Evolutionary conservation across 805 yeast species (phyloP).

Genomic region (Ogataea polymorpha): DNA sequence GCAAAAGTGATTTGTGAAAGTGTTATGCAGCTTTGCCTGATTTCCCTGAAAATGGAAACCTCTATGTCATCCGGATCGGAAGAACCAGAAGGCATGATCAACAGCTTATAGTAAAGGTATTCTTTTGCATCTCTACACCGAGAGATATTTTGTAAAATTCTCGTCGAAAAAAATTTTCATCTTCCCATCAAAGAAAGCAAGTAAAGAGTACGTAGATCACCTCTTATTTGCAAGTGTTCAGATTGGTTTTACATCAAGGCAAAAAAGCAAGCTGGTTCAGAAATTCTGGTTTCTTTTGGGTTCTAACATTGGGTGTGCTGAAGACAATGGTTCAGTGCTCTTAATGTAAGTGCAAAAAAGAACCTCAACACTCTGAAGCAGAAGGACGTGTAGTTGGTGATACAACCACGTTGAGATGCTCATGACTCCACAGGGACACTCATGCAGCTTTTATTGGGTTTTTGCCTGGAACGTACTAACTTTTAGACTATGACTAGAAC

Average conservation of each 20-base stretch:
- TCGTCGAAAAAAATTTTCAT: not conserved
- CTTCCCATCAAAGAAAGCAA: constrained; percentile 1
- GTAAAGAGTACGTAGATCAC: constrained; percentile 6
- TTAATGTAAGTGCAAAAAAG: constrained; percentile 10
- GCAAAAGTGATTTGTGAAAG: constrained; percentile 44
- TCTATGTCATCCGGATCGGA: constrained; percentile 8
- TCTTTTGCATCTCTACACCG: constrained; percentile 1
- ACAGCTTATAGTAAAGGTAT: not conserved
- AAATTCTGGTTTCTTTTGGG: constrained; percentile 28
- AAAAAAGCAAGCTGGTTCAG: constrained; percentile 32
- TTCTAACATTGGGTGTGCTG: constrained; percentile 12
- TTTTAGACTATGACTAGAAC: constrained; percentile 83
- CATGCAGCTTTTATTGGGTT: constrained; percentile 41
- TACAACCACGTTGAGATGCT: constrained; percentile 28
- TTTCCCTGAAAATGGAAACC: constrained; percentile 17
- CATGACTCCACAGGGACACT: constrained; percentile 50
- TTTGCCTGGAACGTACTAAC: constrained; percentile 32
- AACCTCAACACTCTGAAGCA: constrained; percentile 20
- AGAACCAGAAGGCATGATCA: constrained; percentile 1
- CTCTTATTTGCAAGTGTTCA: constrained; percentile 10
- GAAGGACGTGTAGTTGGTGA: constrained; percentile 5
- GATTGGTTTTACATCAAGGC: constrained; percentile 3
- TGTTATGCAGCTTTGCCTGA: constrained; percentile 43
- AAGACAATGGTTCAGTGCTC: not conserved
- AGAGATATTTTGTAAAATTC: not conserved